Conservation (phyloP, 1,139 yeast genomes). For the Lodderomyces orthopsilosis region DNA sequence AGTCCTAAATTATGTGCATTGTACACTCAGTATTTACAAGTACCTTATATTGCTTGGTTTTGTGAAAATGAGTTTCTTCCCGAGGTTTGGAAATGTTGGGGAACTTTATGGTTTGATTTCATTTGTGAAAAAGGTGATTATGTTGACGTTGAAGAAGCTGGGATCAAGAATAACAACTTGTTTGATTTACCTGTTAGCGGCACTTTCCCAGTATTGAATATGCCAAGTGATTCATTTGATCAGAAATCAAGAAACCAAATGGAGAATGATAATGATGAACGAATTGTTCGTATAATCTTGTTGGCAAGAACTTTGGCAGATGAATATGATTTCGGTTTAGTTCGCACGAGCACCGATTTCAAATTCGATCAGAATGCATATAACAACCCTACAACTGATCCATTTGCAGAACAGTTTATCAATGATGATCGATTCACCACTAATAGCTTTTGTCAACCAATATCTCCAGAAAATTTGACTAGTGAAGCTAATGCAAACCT, state of each 20-base stretch:
- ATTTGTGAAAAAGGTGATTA: slow-evolving; percentile 50
- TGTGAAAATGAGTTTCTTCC: slow-evolving; percentile 60
- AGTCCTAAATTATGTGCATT: slow-evolving; percentile 25
- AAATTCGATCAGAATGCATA: slow-evolving; percentile 34
- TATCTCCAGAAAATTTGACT: slow-evolving; percentile 27
- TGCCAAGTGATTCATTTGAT: slow-evolving; percentile 16
- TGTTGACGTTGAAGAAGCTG: slow-evolving; percentile 51
- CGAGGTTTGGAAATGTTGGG: slow-evolving; percentile 86
- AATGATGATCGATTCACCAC: slow-evolving; percentile 45
- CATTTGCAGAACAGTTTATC: slow-evolving; percentile 35
- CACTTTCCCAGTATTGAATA: slow-evolving; percentile 34
- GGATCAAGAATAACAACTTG: slow-evolving; percentile 51
- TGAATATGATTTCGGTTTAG: slow-evolving; percentile 52
- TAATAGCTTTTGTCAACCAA: slow-evolving; percentile 39
- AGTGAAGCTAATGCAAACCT: slow-evolving; percentile 15
- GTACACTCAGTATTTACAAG: slow-evolving; percentile 32
- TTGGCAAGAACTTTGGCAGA: slow-evolving; percentile 52
- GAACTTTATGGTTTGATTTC: slow-evolving; percentile 74
- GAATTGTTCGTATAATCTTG: slow-evolving; percentile 50
- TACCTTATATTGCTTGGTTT: slow-evolving; percentile 38
- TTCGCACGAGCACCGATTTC: slow-evolving; percentile 44
- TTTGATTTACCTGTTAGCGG: slow-evolving; percentile 72
- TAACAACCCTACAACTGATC: slow-evolving; percentile 17
- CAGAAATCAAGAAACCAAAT: slow-evolving; percentile 24
- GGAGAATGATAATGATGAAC: slow-evolving; percentile 40